Evolutionary conservation across 495 filamentous ascomycete genomes (phyloP), one percentile per base, ranked within the genome.

Genomic region (Astrothelium macrocarpum): DNA sequence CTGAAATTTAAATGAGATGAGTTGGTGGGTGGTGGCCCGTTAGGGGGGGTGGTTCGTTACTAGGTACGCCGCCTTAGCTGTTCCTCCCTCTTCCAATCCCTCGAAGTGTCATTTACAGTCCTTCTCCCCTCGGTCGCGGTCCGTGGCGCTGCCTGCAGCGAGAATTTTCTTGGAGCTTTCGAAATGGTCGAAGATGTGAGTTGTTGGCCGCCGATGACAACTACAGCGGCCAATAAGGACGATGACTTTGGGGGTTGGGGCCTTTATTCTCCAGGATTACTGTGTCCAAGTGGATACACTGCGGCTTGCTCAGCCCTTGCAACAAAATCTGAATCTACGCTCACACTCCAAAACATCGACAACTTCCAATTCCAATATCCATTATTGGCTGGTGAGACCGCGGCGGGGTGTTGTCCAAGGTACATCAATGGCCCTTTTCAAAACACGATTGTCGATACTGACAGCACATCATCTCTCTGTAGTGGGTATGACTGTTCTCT

Each of bases 161-260:
- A 26, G 9, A 20, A 29, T 28, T 49, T 49, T 20, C 49, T 56
- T 7, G 25, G 12, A 29, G 9, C 2, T 56, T 14, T 39, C 34
- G 7, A 29, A 28, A 56, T 56, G 25, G 49, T 56, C 25, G 49
- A 56, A 9, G 49, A 56, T 29, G 23, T 28, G 49, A 29, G 25
- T 56, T 56, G 49, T 56, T 56, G 49, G 49, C 49, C 49, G 49
- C 25, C 49, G 7, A 29, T 29, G 49, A 56, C 49, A 20, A 56
- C 49, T 16, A 29, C 5, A 26, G 49, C 20, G 34, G 34, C 34
- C 5, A 39, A 39, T 7, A 56, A 26, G 20, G 49, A 26, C 9
- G 49, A 9, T 20, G 25, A 20, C 25, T 29, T 11, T 29, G 49
- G 20, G 7, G 49, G 49, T 56, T 29, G 25, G 49, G 49, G 49